phyloP scores from a whole-genome alignment of 1,284 basidiomycete species.

The Rhizoctonia solani region DNA sequence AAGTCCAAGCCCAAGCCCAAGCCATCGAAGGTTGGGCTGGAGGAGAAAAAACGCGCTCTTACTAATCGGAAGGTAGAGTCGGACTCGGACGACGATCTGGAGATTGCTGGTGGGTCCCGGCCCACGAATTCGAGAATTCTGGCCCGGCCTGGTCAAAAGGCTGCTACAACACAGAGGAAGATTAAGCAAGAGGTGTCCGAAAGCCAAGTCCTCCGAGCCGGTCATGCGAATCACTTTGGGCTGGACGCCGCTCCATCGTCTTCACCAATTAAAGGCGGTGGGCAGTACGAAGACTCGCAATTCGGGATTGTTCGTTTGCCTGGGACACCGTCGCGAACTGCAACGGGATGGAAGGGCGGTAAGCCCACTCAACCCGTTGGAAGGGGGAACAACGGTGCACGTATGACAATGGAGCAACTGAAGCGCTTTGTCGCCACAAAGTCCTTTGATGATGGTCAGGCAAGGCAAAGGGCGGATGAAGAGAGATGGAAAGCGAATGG shows the following conservation, averaged over 20 bases:
- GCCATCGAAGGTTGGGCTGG: neutral
- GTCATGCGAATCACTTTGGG: conserved; percentile 14
- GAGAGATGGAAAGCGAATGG: conserved; percentile 30
- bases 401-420: conserved; percentile 11
- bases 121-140: neutral
- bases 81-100: conserved; percentile 13
- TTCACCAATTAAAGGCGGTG: conserved; percentile 10
- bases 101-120: neutral
- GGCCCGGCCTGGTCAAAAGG: conserved; percentile 1
- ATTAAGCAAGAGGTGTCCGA: neutral
- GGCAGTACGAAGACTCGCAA: conserved; percentile 20
- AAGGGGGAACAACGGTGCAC: neutral
- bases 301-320: neutral
- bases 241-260: neutral
- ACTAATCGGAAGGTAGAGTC: neutral
- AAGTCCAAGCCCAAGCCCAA: neutral
- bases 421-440: conserved; percentile 8
- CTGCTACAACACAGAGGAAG: neutral
- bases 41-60: conserved; percentile 12
- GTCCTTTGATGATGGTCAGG: conserved; percentile 16
- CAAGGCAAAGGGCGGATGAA: conserved; percentile 32
- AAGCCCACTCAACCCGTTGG: neutral
- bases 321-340: neutral
- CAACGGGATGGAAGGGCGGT: neutral
- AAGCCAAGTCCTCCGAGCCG: conserved; percentile 10